Base-by-base conservation (phyloP, 208 protist genomes). In the Leishmania arabica region DNA sequence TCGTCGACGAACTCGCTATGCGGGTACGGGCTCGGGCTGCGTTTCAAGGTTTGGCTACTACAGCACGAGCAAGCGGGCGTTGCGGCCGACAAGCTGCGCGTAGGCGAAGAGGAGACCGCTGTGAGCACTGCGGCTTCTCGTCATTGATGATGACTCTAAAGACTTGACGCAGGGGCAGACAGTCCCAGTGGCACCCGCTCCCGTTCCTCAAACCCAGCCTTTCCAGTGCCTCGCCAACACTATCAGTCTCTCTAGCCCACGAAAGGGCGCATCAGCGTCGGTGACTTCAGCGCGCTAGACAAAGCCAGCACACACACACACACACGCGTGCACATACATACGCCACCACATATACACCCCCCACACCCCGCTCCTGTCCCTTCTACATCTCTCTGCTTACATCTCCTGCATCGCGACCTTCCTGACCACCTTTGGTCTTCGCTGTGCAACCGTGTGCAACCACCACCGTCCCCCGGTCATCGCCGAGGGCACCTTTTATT, bases 21-120 rank as follows among this genome's bases (percentile, higher is more conserved):
- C 60, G 93, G 93, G 21, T 96, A 93, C 83, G 85, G 89, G 40
- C 78, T 84, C 34, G 91, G 90, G 0, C 81, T 93, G 7, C 88
- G 86, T 68, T 87, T 77, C 66, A 95, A 96, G 80, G 91, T 87
- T 85, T 94, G 88, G 88, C 84, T 94, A 74, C 89, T 95, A 78
- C 81, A 85, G 45, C 93, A 94, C 69, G 91, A 96, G 73, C 77
- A 79, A 83, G 88, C 89, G 13, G n/a, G 75, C 6, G 84, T 89
- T 37, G 73, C 85, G n/a, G 82, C 40, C 8, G 66, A 75, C 51
- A 82, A 86, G 77, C 74, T 91, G 75, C 71, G 79, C 19, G 73
- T 62, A 3, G 79, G 85, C 75, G 84, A 90, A 75, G 45, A n/a
- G 2, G 86, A 86, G 62, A 83, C 21, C 31, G 77, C 58, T 15